Evolutionary conservation across 225 moss, liverwort and hornwort species (phyloP).

Genomic region (Polytrichum formosum): DNA sequence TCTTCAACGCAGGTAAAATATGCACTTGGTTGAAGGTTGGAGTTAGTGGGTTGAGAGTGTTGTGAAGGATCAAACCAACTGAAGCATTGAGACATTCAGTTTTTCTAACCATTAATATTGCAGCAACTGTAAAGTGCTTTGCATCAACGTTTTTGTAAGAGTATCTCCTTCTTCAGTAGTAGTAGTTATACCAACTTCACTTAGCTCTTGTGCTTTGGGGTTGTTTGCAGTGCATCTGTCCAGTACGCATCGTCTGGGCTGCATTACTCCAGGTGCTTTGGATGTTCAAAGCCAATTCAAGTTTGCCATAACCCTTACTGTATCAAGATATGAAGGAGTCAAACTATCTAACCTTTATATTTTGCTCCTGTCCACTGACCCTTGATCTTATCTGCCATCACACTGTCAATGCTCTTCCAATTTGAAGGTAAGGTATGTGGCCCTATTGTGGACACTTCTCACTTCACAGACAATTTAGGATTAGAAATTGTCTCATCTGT

Average conservation of each 20-base stretch:
- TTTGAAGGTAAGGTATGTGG: too few species aligned
- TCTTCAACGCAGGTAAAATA: constrained; percentile 36
- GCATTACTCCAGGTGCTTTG: constrained; percentile 4
- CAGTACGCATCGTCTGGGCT: background rate
- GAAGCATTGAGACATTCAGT: background rate
- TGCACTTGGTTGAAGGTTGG: background rate
- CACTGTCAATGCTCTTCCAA: too few species aligned
- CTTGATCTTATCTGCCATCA: background rate
- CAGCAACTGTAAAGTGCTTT: background rate
- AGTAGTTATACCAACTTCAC: background rate
- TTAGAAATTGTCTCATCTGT: too few species aligned
- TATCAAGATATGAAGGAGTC: background rate
- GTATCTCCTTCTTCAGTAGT: background rate
- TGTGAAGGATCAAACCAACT: background rate
- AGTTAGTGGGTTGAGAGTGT: background rate
- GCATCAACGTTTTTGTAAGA: background rate
- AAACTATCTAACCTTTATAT: too few species aligned
- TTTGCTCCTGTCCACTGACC: background rate
- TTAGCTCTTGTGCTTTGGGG: constrained; percentile 3
- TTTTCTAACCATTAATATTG: background rate
- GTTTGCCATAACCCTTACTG: constrained; percentile 2
- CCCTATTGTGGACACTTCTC: too few species aligned
- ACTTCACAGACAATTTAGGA: too few species aligned
- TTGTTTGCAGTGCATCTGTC: constrained; percentile 1
- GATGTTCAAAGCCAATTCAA: background rate